phyloP scores from a whole-genome alignment of 2,329 filamentous ascomycete genomes.

The Alternaria arbusti region DNA sequence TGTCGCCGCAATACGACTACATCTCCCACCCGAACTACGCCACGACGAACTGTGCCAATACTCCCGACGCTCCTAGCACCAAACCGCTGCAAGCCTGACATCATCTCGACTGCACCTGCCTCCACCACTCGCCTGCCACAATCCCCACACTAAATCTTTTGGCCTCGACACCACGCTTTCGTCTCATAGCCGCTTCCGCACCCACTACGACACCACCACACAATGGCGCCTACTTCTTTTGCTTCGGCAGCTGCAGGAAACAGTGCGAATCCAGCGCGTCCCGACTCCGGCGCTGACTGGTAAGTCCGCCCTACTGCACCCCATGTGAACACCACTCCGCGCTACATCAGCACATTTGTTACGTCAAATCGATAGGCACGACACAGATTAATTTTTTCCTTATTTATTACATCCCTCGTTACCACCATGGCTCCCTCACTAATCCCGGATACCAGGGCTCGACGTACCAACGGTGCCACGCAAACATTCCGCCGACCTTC shows the following conservation, averaged over 20 bases:
- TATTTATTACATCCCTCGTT: constrained; percentile 15
- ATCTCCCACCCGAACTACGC: constrained; percentile 11
- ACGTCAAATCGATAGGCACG: constrained; percentile 16
- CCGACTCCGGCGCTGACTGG: constrained; percentile 55
- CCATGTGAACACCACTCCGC: constrained; percentile 8
- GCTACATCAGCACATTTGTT: constrained; percentile 10
- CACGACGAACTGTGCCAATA: constrained; percentile 13
- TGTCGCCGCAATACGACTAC: constrained; percentile 25
- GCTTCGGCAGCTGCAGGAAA: constrained; percentile 58
- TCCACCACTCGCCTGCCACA: constrained; percentile 28
- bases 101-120: constrained; percentile 31
- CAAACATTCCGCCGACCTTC: constrained; percentile 72
- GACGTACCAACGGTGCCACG: constrained; percentile 69
- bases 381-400: constrained; percentile 9
- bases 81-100: constrained; percentile 29
- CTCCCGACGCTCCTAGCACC: constrained; percentile 13
- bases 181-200: constrained; percentile 28
- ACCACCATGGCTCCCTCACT: constrained; percentile 6
- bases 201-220: constrained; percentile 20
- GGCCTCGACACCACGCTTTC: constrained; percentile 31
- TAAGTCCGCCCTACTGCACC: constrained; percentile 41
- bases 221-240: constrained; percentile 58
- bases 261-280: constrained; percentile 50
- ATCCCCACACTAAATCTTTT: constrained; percentile 32
- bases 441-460: constrained; percentile 56